These are phyloP conservation scores for Aspergillus caelatus DNA, from an alignment of 2,329 filamentous ascomycete species.

Conservation along the genomic window DNA sequence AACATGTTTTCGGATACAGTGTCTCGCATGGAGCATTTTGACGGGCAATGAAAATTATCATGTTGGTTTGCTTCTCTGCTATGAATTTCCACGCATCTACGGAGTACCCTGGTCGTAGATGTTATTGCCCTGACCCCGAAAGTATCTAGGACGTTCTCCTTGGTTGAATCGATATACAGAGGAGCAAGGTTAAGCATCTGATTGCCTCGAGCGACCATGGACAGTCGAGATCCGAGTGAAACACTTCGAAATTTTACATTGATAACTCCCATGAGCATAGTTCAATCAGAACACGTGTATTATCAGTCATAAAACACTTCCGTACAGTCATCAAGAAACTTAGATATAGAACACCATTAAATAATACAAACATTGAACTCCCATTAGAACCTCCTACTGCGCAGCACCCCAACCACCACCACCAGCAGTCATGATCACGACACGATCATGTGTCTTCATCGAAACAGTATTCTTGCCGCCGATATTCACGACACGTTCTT, in stretches of 20 bases:
- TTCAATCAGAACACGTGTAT: neutral
- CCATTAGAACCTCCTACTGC: neutral
- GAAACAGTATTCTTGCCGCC: conserved; percentile 66
- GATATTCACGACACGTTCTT: conserved; percentile 59
- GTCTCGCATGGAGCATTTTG: neutral
- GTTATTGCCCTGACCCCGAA: neutral
- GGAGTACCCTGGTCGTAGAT: neutral
- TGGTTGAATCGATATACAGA: neutral
- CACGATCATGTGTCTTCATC: conserved; percentile 62
- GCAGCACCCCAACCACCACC: conserved; percentile 46
- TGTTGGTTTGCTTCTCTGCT: neutral
- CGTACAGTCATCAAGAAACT: neutral
- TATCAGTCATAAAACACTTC: neutral
- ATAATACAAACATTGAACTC: neutral
- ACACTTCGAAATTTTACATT: neutral
- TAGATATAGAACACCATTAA: neutral
- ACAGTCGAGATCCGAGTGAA: neutral
- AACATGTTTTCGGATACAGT: neutral
- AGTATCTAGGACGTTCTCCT: neutral
- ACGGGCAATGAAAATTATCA: neutral
- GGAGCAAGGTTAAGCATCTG: neutral
- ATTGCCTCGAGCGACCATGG: neutral
- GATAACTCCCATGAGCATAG: neutral
- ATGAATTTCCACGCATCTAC: neutral
- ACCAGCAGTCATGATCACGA: conserved; percentile 63